Base-by-base conservation (phyloP, 2,329 filamentous ascomycete species). In the Fusarium sp. region DNA sequence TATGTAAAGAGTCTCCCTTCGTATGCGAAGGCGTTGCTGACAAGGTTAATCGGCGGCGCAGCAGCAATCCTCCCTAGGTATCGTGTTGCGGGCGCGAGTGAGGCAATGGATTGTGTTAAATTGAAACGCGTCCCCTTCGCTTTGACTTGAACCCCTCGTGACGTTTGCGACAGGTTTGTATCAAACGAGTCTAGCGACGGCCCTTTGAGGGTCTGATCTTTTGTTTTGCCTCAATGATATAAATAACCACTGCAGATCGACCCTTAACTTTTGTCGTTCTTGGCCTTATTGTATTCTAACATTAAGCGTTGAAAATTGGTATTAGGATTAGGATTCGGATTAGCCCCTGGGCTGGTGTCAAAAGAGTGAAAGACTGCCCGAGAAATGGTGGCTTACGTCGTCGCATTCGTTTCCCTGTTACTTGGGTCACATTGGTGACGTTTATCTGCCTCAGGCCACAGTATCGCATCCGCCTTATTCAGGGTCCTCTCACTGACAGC, bases 371-470 rank as follows among this genome's bases (percentile, higher is more conserved):
- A 28, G 28, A 28, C 28, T 28, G 28, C 28, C 31, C 54, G 21
- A 66, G 44, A 61, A 66, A 66, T 65, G 56, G 51, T 65, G 56
- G 66, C 66, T 69, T 65, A 62, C 66, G 66, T 70, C 54, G 62
- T 65, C 42, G 50, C 52, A 41, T 56, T 51, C 59, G 49, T 54
- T 67, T 70, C 48, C 48, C 34, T 60, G 31, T 52, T 60, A n/a
- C 37, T 53, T 21, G 48, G 41, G 43, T 53, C 48, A 56, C 46
- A n/a, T 30, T 30, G 19, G 41, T 62, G 62, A 52, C 50, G 42
- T 26, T 19, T 28, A 4, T n/a, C 13, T 65, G 67, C 67, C 67
- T 71, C 50, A 71, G 67, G 67, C 55, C 37, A 26, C 13, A 48
- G 4, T 12, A 7, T n/a, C 18, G 18, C 16, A 14, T 39, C 30